Evolutionary conservation across 495 filamentous ascomycete genomes (phyloP), one percentile per base, ranked within the genome.

Genomic region (Durotheca rogersii): DNA sequence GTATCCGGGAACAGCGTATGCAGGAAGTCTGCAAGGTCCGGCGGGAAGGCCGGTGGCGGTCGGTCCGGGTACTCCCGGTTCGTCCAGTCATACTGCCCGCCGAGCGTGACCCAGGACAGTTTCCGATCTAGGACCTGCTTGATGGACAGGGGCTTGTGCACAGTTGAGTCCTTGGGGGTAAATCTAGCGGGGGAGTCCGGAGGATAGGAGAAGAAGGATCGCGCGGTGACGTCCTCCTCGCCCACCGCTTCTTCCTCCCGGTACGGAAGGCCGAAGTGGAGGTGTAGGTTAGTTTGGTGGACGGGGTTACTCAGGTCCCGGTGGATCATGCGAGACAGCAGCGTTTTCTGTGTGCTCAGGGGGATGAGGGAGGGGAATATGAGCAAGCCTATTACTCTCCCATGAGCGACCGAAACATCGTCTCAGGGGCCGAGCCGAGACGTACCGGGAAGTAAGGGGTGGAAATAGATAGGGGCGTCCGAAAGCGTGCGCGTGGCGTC

Each of bases 41-140:
- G 31, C 3, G 92, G 92, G 53, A 96, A 95, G 14, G 62, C 48
- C 0, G 88, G 87, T n/a, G 89, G 84, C 1, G 52, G 49, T 38
- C 75, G 77, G 1, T 66, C 58, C 0, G 90, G 89, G 64, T 96
- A 96, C 19, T 76, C 68, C 60, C 94, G 90, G 27, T 78, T 74
- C 2, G 89, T 91, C 92, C 92, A 96, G 68, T 97, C 86, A 68
- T 97, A 95, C 61, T 96, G 90, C 0, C 88, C 90, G 19, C 92
- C 93, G 7, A 97, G 76, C 4, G 92, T 96, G 10, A 95, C 79
- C 93, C 92, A 96, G 35, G 89, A 88, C 5, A 96, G 79, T 49
- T 87, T 91, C 52, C 84, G 85, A 25, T 83, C 74, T 2, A 96
- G 72, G 32, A 86, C 75, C 47, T 77, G 80, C 25, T 78, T 72